Evolutionary conservation across 257 asterid genomes (phyloP).

Genomic region (Cinchona pubescens): DNA sequence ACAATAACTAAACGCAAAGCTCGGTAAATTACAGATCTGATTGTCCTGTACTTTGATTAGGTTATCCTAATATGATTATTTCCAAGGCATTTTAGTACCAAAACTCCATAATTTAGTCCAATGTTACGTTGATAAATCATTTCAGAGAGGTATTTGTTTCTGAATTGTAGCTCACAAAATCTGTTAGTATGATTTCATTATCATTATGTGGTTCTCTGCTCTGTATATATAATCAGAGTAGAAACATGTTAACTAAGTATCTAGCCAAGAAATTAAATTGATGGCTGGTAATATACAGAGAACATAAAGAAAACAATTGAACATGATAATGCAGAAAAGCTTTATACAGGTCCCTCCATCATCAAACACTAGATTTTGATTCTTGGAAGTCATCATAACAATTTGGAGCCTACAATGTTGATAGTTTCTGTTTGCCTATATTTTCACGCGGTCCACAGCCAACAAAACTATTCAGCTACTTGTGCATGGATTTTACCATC

Average conservation of each 20-base stretch:
- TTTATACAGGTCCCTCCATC: slow-evolving; percentile 43
- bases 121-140: not conserved
- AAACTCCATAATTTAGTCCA: not conserved
- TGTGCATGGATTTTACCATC: not conserved
- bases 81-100: not conserved
- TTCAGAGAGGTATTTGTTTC: not conserved
- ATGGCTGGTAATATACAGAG: not conserved
- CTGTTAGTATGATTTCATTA: not conserved
- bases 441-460: slow-evolving; percentile 18
- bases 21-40: not conserved
- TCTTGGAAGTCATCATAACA: slow-evolving; percentile 38
- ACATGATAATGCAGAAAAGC: slow-evolving; percentile 31
- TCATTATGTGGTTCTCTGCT: not conserved
- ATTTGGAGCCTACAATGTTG: slow-evolving; percentile 35
- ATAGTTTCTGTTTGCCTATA: slow-evolving; percentile 23
- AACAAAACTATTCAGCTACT: not conserved
- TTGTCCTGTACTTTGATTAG: not conserved
- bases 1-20: not conserved
- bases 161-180: slow-evolving; percentile 1
- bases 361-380: slow-evolving; percentile 32
- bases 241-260: not conserved
- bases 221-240: not conserved
- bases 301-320: slow-evolving; percentile 25
- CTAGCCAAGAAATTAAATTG: not conserved
- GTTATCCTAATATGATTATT: not conserved